phyloP scores from a whole-genome alignment of 2,329 filamentous ascomycete species.

The Colletotrichum tabaci region DNA sequence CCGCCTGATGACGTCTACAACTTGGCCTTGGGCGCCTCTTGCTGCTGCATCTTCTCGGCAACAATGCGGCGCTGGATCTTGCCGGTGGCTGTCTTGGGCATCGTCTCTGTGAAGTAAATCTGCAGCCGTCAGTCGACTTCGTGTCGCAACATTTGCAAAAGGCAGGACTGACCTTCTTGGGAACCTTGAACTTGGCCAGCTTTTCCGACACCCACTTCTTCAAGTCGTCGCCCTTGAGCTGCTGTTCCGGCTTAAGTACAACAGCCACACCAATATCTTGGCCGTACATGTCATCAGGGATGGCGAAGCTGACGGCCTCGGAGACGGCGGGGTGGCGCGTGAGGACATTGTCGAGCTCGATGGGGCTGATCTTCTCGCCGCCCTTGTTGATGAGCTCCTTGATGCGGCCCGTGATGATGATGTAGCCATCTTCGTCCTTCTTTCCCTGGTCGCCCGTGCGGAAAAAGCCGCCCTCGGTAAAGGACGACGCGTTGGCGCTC shows the following conservation, averaged over 20 bases:
- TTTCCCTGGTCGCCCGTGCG: conserved; percentile 90
- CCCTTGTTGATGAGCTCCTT: conserved; percentile 95
- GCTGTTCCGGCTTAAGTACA: conserved; percentile 77
- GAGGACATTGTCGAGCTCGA: conserved; percentile 88
- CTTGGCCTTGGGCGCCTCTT: conserved; percentile 69
- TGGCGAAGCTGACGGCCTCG: conserved; percentile 87
- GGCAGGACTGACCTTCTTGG: conserved; percentile 75
- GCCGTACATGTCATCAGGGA: conserved; percentile 86
- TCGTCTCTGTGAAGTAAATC: conserved; percentile 86
- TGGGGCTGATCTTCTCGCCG: conserved; percentile 90
- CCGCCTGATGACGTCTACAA: conserved; percentile 55
- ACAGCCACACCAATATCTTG: conserved; percentile 86
- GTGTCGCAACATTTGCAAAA: neutral
- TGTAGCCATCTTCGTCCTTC: conserved; percentile 83
- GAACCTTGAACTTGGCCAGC: conserved; percentile 87
- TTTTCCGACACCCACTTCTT: conserved; percentile 78
- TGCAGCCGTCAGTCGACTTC: conserved; percentile 50
- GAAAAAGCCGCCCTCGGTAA: conserved; percentile 85
- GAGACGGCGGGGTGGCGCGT: conserved; percentile 79
- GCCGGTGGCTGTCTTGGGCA: conserved; percentile 93
- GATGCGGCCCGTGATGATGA: conserved; percentile 91
- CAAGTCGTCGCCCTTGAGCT: conserved; percentile 71
- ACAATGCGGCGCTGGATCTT: conserved; percentile 90
- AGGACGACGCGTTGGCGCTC: conserved; percentile 80
- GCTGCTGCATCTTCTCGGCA: conserved; percentile 87